These are phyloP conservation scores for Steccherinum ochraceum DNA, from an alignment of 768 basidiomycete species.

Conservation along the genomic window DNA sequence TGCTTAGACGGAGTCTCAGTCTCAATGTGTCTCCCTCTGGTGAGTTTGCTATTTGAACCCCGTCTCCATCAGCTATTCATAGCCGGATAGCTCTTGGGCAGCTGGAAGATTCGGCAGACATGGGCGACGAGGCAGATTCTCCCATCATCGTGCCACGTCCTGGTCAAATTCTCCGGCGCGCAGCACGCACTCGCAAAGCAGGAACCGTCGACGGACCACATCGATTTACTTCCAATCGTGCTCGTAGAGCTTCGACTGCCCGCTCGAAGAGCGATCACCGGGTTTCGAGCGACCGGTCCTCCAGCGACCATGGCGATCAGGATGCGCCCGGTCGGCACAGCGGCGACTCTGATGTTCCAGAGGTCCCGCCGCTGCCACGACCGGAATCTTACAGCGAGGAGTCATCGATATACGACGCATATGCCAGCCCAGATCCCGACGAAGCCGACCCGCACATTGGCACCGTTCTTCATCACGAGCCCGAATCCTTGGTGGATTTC, in stretches of 20 bases:
- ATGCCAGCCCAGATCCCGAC: constrained; percentile 49
- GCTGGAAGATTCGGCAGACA: constrained; percentile 61
- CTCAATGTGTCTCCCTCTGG: constrained; percentile 81
- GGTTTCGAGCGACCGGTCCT: constrained; percentile 65
- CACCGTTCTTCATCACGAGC: constrained; percentile 8
- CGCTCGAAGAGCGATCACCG: constrained; percentile 37
- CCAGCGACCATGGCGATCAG: constrained; percentile 54
- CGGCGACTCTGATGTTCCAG: constrained; percentile 38
- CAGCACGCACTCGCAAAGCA: constrained; percentile 89
- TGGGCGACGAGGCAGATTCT: constrained; percentile 78
- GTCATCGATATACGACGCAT: constrained; percentile 78
- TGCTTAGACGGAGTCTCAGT: constrained; percentile 82
- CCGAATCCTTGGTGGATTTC: constrained; percentile 14
- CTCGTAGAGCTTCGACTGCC: constrained; percentile 31
- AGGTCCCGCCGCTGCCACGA: constrained; percentile 36
- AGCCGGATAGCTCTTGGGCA: constrained; percentile 47
- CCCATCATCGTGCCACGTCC: constrained; percentile 89
- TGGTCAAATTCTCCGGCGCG: constrained; percentile 83
- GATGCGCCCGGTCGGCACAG: constrained; percentile 29
- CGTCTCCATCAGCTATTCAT: not conserved
- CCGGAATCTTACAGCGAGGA: constrained; percentile 83
- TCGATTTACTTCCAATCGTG: constrained; percentile 55
- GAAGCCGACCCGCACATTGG: constrained; percentile 14
- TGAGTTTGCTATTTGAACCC: constrained; percentile 35
- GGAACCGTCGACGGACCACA: constrained; percentile 77